Percentiles rank a stretch among this genome's conserved stretches.
Evolutionary conservation across 225 moss, liverwort and hornwort species (phyloP).

Genomic region (Bryum argenteum): DNA sequence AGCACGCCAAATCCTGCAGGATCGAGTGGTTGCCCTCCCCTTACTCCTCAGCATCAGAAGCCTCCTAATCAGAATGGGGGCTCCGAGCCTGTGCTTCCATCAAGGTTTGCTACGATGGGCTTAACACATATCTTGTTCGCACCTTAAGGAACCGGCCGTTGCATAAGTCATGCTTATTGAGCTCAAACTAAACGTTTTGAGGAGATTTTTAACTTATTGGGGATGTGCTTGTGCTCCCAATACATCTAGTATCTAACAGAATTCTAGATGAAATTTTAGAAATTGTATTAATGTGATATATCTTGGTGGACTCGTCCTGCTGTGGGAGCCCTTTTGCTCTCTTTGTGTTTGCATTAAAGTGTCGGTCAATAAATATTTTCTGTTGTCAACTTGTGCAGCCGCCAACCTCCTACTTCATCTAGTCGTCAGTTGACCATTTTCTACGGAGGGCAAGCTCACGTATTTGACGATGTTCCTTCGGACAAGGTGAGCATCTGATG

Average conservation of each 20-base stretch:
- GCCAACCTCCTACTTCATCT: slow-evolving; percentile 68
- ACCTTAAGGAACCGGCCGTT: not conserved
- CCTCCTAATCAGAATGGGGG: slow-evolving; percentile 64
- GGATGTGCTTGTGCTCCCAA: not conserved
- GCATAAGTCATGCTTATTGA: no score
- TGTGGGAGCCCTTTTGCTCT: not conserved
- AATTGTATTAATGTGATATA: not conserved
- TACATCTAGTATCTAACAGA: not conserved
- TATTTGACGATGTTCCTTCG: slow-evolving; percentile 93
- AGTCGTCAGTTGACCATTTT: slow-evolving; percentile 97
- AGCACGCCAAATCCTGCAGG: slow-evolving; percentile 57
- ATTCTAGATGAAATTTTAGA: not conserved
- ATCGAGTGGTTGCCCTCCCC: slow-evolving; percentile 72
- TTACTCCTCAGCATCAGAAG: slow-evolving; percentile 67
- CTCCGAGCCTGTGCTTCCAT: slow-evolving; percentile 66
- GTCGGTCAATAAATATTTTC: not conserved
- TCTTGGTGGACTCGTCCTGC: not conserved
- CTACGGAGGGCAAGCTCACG: slow-evolving; percentile 97
- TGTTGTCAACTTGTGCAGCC: slow-evolving; percentile 50
- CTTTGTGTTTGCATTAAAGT: slow-evolving; percentile 1
- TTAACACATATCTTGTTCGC: not conserved
- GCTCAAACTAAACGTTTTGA: not conserved
- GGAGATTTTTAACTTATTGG: not conserved
- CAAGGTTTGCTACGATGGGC: slow-evolving; percentile 47
- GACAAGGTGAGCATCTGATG: slow-evolving; percentile 68